phyloP scores from a whole-genome alignment of 163 green algal species.

The Chlamydomonas reinhardtii region DNA sequence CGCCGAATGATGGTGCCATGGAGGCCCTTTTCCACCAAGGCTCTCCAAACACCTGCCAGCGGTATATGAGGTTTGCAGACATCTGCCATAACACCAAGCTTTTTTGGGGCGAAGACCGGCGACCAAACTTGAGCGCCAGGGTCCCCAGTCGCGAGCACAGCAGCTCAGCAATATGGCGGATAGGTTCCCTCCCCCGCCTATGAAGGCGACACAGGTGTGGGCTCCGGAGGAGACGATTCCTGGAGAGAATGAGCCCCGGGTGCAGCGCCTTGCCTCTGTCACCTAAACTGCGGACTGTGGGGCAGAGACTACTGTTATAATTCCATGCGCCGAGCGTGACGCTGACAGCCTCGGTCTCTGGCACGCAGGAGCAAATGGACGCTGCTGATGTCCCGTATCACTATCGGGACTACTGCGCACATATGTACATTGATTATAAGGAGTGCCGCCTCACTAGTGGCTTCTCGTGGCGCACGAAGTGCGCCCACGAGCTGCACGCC shows the following conservation, averaged over 20 bases:
- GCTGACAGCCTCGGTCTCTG: no score
- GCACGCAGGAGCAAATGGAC: conserved; percentile 89
- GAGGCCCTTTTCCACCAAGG: no score
- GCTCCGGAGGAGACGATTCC: no score
- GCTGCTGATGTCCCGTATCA: conserved; percentile 84
- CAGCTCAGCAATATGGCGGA: conserved; percentile 53
- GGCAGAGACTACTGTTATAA: no score
- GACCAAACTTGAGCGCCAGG: no score
- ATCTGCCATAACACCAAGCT: no score
- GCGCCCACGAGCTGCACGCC: conserved; percentile 89
- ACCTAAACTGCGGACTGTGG: no score
- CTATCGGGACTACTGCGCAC: conserved; percentile 93
- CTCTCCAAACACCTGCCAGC: no score
- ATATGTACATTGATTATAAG: conserved; percentile 96
- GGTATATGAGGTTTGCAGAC: no score
- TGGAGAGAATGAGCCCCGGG: not conserved
- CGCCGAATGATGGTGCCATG: no score
- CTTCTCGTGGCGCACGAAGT: conserved; percentile 70
- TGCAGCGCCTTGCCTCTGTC: not conserved
- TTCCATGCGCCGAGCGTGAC: no score
- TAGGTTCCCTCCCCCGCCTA: conserved; percentile 67
- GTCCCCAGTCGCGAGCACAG: not conserved
- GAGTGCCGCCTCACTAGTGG: conserved; percentile 81
- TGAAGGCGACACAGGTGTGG: conserved; percentile 75
- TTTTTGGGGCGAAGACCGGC: no score